Percentiles rank a stretch among this genome's conserved stretches.
These are phyloP conservation scores for Hordeum marinum DNA, from an alignment of 176 grass and related monocot species.

Conservation along the genomic window DNA sequence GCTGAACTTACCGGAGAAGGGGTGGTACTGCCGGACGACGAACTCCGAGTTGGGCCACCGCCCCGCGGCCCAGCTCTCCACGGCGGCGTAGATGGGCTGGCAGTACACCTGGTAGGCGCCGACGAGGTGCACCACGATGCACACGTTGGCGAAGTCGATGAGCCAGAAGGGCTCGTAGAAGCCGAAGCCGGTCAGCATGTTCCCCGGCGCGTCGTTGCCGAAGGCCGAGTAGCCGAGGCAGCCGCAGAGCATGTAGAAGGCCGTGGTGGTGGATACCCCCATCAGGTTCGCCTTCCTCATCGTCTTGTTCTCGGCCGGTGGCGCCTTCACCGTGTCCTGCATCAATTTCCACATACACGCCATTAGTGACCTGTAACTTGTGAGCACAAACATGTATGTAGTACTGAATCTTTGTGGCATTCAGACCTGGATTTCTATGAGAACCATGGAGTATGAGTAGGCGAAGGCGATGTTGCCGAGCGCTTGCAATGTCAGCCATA, in stretches of 20 bases:
- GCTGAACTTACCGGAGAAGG: conserved; percentile 13
- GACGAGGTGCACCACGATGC: conserved; percentile 67
- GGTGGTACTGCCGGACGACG: conserved; percentile 12
- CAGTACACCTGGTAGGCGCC: conserved; percentile 87
- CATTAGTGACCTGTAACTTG: not conserved
- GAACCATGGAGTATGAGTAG: conserved; percentile 61
- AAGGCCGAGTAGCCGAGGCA: conserved; percentile 58
- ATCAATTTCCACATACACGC: not conserved
- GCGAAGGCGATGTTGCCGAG: conserved; percentile 65
- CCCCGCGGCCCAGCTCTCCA: not conserved
- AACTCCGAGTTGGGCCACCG: not conserved
- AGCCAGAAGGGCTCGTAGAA: conserved; percentile 93
- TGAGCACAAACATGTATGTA: too few species aligned
- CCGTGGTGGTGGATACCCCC: conserved; percentile 37
- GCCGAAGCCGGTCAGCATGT: conserved; percentile 74
- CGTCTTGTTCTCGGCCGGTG: conserved; percentile 52
- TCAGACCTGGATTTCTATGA: conserved; percentile 67
- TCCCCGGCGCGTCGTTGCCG: conserved; percentile 49
- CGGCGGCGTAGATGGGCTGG: conserved; percentile 55
- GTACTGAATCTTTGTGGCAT: not conserved
- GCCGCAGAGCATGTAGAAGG: conserved; percentile 54
- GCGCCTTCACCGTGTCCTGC: conserved; percentile 54
- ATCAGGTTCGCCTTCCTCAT: conserved; percentile 53
- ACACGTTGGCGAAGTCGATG: conserved; percentile 74
- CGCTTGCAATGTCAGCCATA: conserved; percentile 60